Conservation (phyloP, 2,329 filamentous ascomycete genomes). For the Grosmannia clavigera region DNA sequence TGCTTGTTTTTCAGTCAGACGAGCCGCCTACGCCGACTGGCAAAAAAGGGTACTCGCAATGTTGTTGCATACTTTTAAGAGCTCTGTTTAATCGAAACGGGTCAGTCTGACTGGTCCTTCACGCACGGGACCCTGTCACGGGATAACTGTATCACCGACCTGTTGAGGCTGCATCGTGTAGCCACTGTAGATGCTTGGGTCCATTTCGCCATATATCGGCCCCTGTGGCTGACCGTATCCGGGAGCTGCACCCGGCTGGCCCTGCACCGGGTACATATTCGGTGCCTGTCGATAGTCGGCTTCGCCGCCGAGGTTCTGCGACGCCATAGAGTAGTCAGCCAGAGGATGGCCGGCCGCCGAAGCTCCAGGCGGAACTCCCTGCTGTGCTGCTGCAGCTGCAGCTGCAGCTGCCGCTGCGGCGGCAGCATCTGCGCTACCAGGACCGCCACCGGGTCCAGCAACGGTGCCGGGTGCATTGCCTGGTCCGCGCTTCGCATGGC, state of each 20-base stretch:
- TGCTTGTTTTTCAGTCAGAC: background rate
- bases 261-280: constrained; percentile 70
- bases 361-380: constrained; percentile 33
- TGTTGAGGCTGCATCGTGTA: constrained; percentile 71
- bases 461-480: constrained; percentile 22
- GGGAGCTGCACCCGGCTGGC: constrained; percentile 58
- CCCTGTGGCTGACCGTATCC: constrained; percentile 68
- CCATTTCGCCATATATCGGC: constrained; percentile 69
- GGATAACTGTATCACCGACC: constrained; percentile 36
- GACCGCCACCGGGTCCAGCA: constrained; percentile 19
- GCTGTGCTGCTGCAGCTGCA: constrained; percentile 21
- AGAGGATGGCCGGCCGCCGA: constrained; percentile 43
- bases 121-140: background rate
- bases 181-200: constrained; percentile 71
- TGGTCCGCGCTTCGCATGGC: constrained; percentile 66
- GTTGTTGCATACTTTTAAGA: background rate
- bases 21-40: background rate
- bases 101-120: background rate
- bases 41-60: background rate
- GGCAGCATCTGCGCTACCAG: constrained; percentile 2
- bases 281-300: constrained; percentile 70
- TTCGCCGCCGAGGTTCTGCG: constrained; percentile 53
- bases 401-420: constrained; percentile 10
- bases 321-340: constrained; percentile 45
- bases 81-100: background rate